Conservation (phyloP, 352 stramenopile species). For the Globisporangium canariense region DNA sequence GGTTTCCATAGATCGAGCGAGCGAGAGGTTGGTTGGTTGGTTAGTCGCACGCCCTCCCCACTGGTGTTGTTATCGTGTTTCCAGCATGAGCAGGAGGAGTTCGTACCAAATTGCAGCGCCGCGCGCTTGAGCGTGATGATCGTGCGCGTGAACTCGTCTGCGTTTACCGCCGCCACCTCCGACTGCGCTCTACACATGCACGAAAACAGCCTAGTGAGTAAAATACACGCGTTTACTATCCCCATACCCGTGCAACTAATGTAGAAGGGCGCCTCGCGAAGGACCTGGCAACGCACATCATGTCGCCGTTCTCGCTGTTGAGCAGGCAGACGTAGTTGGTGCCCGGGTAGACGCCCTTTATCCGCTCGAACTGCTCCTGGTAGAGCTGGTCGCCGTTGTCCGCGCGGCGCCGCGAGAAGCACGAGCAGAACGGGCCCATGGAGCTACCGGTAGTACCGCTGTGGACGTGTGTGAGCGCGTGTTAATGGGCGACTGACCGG, state of each 20-base stretch:
- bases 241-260: background rate
- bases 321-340: slow-evolving; percentile 82
- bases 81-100: background rate
- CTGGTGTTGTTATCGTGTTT: background rate
- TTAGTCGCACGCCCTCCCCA: background rate
- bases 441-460: background rate
- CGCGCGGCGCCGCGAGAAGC: slow-evolving; percentile 59
- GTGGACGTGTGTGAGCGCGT: background rate
- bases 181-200: slow-evolving; percentile 51
- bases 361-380: slow-evolving; percentile 75
- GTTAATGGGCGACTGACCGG: background rate
- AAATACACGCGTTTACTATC: background rate
- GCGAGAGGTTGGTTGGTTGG: background rate
- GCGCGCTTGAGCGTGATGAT: slow-evolving; percentile 81
- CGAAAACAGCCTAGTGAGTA: background rate
- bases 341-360: slow-evolving; percentile 67
- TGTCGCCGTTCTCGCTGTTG: slow-evolving; percentile 67
- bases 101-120: slow-evolving; percentile 75
- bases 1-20: background rate
- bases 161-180: slow-evolving; percentile 57
- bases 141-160: slow-evolving; percentile 73
- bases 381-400: slow-evolving; percentile 53
- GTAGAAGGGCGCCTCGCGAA: background rate
- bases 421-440: slow-evolving; percentile 68
- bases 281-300: slow-evolving; percentile 56